Evolutionary conservation across 176 grass and related monocot genomes (phyloP).

Genomic region (Bonia amplexicaulis): DNA sequence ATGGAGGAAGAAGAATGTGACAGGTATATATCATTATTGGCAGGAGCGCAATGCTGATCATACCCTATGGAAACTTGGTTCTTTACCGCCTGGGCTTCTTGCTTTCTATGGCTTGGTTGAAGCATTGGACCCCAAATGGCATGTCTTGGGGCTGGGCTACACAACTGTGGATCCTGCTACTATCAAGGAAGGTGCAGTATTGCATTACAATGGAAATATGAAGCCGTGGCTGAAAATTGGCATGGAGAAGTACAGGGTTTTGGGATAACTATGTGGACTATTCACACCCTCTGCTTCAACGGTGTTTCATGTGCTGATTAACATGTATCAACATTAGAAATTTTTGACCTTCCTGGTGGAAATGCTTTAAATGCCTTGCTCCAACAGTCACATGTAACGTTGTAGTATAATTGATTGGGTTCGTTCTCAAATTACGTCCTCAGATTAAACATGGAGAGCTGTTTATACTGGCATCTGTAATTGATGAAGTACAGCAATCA

Average conservation of each 20-base stretch:
- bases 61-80: conserved; percentile 95
- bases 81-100: conserved; percentile 88
- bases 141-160: conserved; percentile 93
- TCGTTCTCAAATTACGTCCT: conserved; percentile 29
- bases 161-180: conserved; percentile 63
- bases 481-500: conserved; percentile 31
- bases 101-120: conserved; percentile 93
- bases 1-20: conserved; percentile 95
- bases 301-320: conserved; percentile 67
- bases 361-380: conserved; percentile 10
- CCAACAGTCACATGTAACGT: neutral
- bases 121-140: conserved; percentile 85
- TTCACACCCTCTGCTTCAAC: conserved; percentile 87
- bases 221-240: conserved; percentile 99
- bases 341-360: conserved; percentile 22
- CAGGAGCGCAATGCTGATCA: conserved; percentile 92
- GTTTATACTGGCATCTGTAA: conserved; percentile 31
- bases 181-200: conserved; percentile 92
- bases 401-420: conserved; percentile 9
- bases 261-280: conserved; percentile 98
- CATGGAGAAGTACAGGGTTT: conserved; percentile 97
- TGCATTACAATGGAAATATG: conserved; percentile 99
- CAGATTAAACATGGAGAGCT: conserved; percentile 16
- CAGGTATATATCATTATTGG: conserved; percentile 99
- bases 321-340: conserved; percentile 37